phyloP scores from a whole-genome alignment of 495 filamentous ascomycete species.

The Aspergillus cristatus region DNA sequence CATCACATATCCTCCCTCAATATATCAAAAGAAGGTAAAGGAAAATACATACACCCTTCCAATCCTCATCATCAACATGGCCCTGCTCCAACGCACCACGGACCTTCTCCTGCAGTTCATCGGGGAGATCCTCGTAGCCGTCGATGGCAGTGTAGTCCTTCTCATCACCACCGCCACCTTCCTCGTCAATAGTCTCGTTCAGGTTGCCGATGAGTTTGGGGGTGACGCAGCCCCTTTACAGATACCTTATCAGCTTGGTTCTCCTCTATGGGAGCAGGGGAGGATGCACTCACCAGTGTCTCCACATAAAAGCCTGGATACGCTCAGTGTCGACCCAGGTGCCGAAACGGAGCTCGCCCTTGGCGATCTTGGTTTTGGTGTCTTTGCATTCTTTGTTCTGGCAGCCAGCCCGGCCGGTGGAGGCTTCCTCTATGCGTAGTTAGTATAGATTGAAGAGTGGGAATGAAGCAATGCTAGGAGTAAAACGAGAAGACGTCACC shows the following conservation, averaged over 20 bases:
- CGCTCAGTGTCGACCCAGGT: constrained; percentile 48
- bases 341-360: constrained; percentile 66
- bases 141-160: constrained; percentile 43
- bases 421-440: constrained; percentile 47
- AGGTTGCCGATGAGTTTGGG: constrained; percentile 51
- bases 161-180: constrained; percentile 11
- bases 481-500: too few relatives aligned
- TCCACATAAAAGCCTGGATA: constrained; percentile 52
- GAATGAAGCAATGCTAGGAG: too few relatives aligned
- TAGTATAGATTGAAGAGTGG: constrained; percentile 6
- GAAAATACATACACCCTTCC: constrained; percentile 57
- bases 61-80: constrained; percentile 68
- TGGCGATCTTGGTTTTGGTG: constrained; percentile 55
- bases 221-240: constrained; percentile 71
- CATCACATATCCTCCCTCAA: neutral
- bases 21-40: neutral
- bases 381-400: constrained; percentile 59
- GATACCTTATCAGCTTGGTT: too few relatives aligned
- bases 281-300: constrained; percentile 63
- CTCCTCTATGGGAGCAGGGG: constrained; percentile 1
- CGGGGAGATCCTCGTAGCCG: constrained; percentile 62
- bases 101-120: constrained; percentile 55
- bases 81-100: constrained; percentile 53
- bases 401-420: constrained; percentile 56
- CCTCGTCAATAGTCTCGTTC: constrained; percentile 30